These are phyloP conservation scores for sweet orange (Citrus sinensis) DNA, from an alignment of 345 rosid species.

Conservation along the genomic window DNA sequence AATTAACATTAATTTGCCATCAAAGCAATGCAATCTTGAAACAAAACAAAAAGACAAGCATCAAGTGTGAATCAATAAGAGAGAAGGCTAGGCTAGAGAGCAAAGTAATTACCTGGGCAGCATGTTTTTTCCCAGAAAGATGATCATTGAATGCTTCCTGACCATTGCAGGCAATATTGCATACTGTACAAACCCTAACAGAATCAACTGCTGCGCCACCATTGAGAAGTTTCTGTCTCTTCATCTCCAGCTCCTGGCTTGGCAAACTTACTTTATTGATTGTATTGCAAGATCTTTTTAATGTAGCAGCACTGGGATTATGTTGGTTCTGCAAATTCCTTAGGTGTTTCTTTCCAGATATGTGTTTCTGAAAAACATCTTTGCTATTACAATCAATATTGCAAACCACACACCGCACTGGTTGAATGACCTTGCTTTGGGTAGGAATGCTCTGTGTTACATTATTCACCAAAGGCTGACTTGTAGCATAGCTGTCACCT, in stretches of 20 bases:
- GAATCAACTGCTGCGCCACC: slow-evolving; percentile 39
- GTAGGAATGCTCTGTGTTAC: background rate
- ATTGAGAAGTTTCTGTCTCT: slow-evolving; percentile 32
- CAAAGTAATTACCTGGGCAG: slow-evolving; percentile 27
- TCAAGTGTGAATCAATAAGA: background rate
- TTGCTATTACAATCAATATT: slow-evolving; percentile 24
- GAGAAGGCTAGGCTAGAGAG: background rate
- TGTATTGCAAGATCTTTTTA: background rate
- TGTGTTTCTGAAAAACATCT: slow-evolving; percentile 25
- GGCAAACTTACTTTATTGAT: background rate
- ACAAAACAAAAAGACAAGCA: background rate
- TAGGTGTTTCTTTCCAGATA: slow-evolving; percentile 28
- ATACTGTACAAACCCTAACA: slow-evolving; percentile 33
- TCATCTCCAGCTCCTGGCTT: slow-evolving; percentile 32
- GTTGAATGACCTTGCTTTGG: slow-evolving; percentile 5
- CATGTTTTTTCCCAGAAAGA: slow-evolving; percentile 42
- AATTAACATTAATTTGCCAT: background rate
- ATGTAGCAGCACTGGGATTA: slow-evolving; percentile 6
- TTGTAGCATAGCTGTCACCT: slow-evolving; percentile 1
- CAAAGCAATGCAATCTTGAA: background rate
- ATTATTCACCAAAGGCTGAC: slow-evolving; percentile 18
- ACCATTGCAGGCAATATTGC: slow-evolving; percentile 48
- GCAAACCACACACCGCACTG: slow-evolving; percentile 27
- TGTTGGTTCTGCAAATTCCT: slow-evolving; percentile 15
- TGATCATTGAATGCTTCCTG: slow-evolving; percentile 28